Conservation (phyloP, 2,329 filamentous ascomycete species). For the Fusarium transvaalense region DNA sequence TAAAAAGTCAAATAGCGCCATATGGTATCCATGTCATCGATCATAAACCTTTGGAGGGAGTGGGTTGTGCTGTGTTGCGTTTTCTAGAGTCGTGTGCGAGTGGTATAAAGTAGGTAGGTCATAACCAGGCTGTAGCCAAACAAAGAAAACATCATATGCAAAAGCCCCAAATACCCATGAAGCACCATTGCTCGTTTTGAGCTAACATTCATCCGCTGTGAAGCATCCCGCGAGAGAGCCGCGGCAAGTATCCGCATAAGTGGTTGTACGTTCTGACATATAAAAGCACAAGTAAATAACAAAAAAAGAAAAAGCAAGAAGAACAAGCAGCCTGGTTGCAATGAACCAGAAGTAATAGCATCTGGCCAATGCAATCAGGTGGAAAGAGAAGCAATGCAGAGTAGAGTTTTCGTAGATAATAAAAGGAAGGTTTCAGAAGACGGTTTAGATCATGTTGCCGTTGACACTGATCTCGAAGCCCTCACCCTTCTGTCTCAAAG, state of each 20-base stretch:
- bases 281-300: constrained; percentile 27
- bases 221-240: constrained; percentile 49
- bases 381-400: constrained; percentile 20
- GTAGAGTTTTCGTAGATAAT: constrained; percentile 20
- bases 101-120: constrained; percentile 37
- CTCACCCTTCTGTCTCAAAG: constrained; percentile 84
- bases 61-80: constrained; percentile 27
- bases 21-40: constrained; percentile 39
- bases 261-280: constrained; percentile 43
- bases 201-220: constrained; percentile 48
- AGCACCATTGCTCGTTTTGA: constrained; percentile 45
- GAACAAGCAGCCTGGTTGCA: constrained; percentile 12
- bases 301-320: too few species aligned
- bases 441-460: constrained; percentile 75
- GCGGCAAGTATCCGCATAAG: constrained; percentile 43
- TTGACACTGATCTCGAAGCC: constrained; percentile 87
- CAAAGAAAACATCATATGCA: constrained; percentile 31
- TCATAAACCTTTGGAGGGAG: constrained; percentile 29
- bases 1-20: constrained; percentile 35
- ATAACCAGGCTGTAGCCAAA: constrained; percentile 11
- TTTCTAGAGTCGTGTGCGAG: constrained; percentile 41
- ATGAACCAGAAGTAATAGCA: constrained; percentile 1
- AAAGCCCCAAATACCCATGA: constrained; percentile 25
- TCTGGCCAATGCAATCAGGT: constrained; percentile 6
- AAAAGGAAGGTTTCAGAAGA: not conserved